These are phyloP conservation scores for Neurospora sublineolata DNA, from an alignment of 495 filamentous ascomycete species.

Conservation along the genomic window DNA sequence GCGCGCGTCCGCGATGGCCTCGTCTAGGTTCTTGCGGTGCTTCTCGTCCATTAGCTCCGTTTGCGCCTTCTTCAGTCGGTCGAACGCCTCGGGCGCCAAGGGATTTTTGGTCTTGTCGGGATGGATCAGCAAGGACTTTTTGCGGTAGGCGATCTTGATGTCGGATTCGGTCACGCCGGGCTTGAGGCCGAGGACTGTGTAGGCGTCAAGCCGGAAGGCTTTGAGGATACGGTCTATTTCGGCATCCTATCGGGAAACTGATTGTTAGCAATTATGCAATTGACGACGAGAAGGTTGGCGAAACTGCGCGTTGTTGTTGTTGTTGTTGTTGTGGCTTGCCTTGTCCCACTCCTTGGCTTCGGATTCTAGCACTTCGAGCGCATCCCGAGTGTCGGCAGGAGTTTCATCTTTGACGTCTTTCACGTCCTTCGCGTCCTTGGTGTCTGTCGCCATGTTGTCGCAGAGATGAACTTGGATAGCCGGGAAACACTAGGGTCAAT, in stretches of 20 bases:
- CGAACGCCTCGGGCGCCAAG: constrained; percentile 86
- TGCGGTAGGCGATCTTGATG: constrained; percentile 88
- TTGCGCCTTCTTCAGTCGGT: constrained; percentile 91
- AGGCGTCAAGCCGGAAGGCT: constrained; percentile 84
- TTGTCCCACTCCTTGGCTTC: constrained; percentile 88
- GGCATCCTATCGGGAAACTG: constrained; percentile 53
- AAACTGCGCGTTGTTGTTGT: neutral
- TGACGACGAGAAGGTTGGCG: neutral
- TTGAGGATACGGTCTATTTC: constrained; percentile 91
- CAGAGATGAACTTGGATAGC: neutral
- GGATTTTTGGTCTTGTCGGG: constrained; percentile 95
- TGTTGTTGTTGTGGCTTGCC: constrained; percentile 26
- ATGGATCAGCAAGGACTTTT: constrained; percentile 95
- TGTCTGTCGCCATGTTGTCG: constrained; percentile 7
- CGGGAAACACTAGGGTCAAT: neutral
- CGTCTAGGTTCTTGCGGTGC: constrained; percentile 72
- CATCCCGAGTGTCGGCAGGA: constrained; percentile 38
- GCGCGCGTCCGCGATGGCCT: constrained; percentile 90
- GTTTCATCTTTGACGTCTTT: constrained; percentile 11
- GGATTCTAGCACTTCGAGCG: constrained; percentile 71
- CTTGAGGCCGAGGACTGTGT: constrained; percentile 90
- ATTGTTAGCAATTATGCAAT: neutral
- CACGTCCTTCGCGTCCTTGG: neutral
- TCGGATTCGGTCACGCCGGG: constrained; percentile 91
- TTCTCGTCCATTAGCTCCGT: constrained; percentile 89